Evolutionary conservation across 805 yeast genomes (phyloP).

Genomic region (Metschnikowia dekortorum): DNA sequence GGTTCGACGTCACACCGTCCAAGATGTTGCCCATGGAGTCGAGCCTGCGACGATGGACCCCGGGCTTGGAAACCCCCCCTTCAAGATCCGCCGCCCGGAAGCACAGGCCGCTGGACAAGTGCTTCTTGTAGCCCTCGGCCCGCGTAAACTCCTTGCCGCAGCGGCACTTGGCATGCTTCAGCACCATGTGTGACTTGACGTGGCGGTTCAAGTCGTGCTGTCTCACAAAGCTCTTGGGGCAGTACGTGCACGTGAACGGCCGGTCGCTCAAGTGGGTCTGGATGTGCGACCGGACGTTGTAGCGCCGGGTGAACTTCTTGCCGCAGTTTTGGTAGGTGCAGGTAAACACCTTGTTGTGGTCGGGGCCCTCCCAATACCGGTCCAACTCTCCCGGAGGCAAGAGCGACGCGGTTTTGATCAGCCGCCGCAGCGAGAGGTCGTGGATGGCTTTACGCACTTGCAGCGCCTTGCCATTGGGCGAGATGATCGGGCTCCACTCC

Average conservation of each 20-base stretch:
- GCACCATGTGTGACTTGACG: conserved; percentile 76
- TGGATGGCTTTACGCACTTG: conserved; percentile 26
- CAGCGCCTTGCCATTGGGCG: conserved; percentile 28
- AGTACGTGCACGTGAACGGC: conserved; percentile 77
- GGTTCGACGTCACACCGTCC: conserved; percentile 16
- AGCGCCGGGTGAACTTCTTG: conserved; percentile 79
- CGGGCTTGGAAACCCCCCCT: conserved; percentile 11
- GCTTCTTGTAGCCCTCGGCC: conserved; percentile 83
- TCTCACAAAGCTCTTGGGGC: conserved; percentile 85
- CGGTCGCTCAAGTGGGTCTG: conserved; percentile 95
- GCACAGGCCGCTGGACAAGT: conserved; percentile 43
- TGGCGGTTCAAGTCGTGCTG: conserved; percentile 94
- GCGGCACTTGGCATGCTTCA: conserved; percentile 63
- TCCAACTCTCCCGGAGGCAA: conserved; percentile 90
- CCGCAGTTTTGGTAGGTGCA: conserved; percentile 79
- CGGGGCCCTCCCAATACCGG: conserved; percentile 76
- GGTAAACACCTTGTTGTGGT: conserved; percentile 60
- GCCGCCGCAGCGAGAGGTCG: conserved; percentile 43
- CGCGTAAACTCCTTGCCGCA: conserved; percentile 95
- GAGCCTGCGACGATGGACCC: conserved; percentile 7
- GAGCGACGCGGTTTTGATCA: conserved; percentile 57
- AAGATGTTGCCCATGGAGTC: conserved; percentile 13
- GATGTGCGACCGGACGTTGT: conserved; percentile 90
- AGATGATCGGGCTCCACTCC: conserved; percentile 44
- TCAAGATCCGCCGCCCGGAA: conserved; percentile 5